Base-by-base conservation (phyloP, 768 basidiomycete genomes). In the Naganishia randhawae region DNA sequence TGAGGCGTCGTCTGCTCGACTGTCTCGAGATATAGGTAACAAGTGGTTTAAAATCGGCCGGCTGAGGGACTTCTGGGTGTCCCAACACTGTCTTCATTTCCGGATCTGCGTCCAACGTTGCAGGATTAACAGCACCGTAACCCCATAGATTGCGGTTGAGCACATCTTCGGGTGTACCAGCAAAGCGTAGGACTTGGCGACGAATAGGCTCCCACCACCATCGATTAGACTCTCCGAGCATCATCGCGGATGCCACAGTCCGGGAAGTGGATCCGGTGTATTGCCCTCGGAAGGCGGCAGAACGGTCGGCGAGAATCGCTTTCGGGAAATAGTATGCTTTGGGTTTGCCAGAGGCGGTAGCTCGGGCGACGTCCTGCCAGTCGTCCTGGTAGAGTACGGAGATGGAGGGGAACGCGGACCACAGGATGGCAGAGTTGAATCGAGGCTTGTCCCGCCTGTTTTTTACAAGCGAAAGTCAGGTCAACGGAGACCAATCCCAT, bases 1-100 rank as follows among this genome's bases (percentile, higher is more conserved):
- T 85, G 69, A 97, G 79, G 85, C 88, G 91, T 27, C 93, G 84
- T 37, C 92, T 82, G 9, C 86, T 87, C 3, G 82, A 85, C 77
- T 97, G 93, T 7, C 93, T 84, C 6, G 89, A 91, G 70, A 96
- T 85, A 72, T 97, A 97, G 2, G 92, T 95, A 78, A 97, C 91
- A 17, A 97, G 91, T 0, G 88, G 89, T 41, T 71, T 85, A 37
- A 80, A 80, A 22, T 67, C 69, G 8, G 29, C 39, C n/a, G 66
- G 52, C 33, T 61, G 64, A 10, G 19, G 41, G 17, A 67, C 45
- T 33, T 42, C 66, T 5, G 69, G 65, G 11, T 48, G 29, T 19
- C 53, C 42, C 22, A 66, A 27, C 5, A 22, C 31, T 10, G 39
- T n/a, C 32, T 37, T 22, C 42, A 62, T 16, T 5, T 54, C 64